Conservation (phyloP, 805 yeast genomes). For the Zygosaccharomyces lentus region DNA sequence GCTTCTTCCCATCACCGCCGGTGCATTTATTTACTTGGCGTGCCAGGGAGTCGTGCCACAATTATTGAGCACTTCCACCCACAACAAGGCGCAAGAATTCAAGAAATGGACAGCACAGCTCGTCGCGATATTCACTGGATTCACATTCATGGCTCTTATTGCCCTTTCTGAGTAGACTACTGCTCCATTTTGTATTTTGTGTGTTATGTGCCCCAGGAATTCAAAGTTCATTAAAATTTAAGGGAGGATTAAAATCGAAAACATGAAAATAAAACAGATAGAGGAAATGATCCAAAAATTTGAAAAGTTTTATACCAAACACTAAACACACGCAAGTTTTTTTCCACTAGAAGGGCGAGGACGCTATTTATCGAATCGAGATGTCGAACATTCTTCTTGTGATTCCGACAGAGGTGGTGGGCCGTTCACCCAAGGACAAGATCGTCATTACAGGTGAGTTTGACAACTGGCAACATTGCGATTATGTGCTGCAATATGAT, state of each 20-base stretch:
- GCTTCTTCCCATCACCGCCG: constrained; percentile 69
- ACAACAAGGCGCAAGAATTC: constrained; percentile 38
- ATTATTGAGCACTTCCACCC: constrained; percentile 42
- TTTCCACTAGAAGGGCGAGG: background rate
- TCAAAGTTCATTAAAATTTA: too few species aligned
- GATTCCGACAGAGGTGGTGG: constrained; percentile 15
- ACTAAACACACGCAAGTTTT: background rate
- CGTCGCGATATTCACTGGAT: constrained; percentile 48
- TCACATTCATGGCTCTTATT: constrained; percentile 49
- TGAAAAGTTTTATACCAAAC: background rate
- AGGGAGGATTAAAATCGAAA: background rate
- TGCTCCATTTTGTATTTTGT: background rate
- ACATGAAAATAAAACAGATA: constrained; percentile 7
- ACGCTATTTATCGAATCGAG: background rate
- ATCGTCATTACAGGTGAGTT: constrained; percentile 31
- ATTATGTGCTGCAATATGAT: constrained; percentile 16
- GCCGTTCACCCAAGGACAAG: constrained; percentile 17
- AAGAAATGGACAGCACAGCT: constrained; percentile 45
- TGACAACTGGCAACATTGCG: constrained; percentile 27
- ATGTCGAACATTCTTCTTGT: constrained; percentile 15
- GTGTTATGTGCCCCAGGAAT: background rate
- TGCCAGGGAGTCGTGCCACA: constrained; percentile 76
- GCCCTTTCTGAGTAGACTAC: constrained; percentile 13
- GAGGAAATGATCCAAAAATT: constrained; percentile 1
- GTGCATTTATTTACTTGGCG: constrained; percentile 70